A percentile compares a stretch with the other conserved stretches of the same genome.
phyloP scores from a whole-genome alignment of 2,329 filamentous ascomycete species.

The Tolypocladium album region DNA sequence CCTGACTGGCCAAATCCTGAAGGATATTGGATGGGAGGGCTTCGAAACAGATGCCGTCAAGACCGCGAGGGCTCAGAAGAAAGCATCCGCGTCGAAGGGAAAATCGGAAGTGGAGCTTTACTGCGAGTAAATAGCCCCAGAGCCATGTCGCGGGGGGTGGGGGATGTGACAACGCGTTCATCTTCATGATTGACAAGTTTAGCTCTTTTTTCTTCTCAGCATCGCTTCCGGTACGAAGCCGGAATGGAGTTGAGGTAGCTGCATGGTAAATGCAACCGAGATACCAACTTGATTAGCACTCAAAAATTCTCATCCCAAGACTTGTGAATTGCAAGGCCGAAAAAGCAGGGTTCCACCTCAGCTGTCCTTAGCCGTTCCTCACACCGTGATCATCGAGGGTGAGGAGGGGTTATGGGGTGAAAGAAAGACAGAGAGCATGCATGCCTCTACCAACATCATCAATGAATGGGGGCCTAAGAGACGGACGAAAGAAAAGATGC shows the following conservation, averaged over 20 bases:
- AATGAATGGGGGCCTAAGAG: neutral
- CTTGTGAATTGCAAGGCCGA: too few species aligned
- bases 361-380: neutral
- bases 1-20: conserved; percentile 55
- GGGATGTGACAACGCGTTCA: neutral
- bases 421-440: neutral
- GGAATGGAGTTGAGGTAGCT: conserved; percentile 4
- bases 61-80: conserved; percentile 6
- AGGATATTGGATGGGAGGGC: conserved; percentile 59
- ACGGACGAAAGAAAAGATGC: neutral
- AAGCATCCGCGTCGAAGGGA: neutral
- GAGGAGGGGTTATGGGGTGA: too few species aligned
- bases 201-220: neutral
- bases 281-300: neutral
- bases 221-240: neutral
- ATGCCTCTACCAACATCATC: neutral
- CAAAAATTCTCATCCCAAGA: neutral
- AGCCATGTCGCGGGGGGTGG: too few species aligned
- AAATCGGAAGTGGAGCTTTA: neutral
- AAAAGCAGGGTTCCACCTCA: too few species aligned
- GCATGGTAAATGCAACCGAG: neutral
- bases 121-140: neutral
- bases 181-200: neutral
- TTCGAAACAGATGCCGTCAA: conserved; percentile 29
- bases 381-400: too few species aligned